phyloP scores from a whole-genome alignment of 192 early-diverging fungal species.

The Kappamyces sp. region DNA sequence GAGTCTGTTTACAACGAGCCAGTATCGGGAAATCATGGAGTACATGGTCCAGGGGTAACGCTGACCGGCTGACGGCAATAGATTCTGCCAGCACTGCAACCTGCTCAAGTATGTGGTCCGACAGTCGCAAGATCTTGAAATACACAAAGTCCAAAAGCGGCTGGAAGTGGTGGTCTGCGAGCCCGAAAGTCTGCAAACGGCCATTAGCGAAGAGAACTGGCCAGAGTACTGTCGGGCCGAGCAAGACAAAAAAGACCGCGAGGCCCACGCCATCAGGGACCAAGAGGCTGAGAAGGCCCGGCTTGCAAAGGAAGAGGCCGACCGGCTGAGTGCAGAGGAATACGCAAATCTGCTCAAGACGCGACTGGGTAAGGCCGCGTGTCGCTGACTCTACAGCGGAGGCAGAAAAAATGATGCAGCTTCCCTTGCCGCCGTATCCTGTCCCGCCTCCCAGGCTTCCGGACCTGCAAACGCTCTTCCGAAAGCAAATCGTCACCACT shows the following conservation, averaged over 20 bases:
- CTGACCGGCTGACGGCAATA: background rate
- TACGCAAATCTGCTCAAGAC: no score
- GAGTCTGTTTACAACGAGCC: background rate
- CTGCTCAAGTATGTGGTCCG: background rate
- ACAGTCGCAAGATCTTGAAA: slow-evolving; percentile 6
- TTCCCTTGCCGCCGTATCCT: slow-evolving; percentile 13
- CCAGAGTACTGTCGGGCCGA: background rate
- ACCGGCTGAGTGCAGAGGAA: background rate
- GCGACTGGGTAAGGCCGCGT: no score
- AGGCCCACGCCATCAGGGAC: background rate
- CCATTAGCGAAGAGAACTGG: slow-evolving; percentile 12
- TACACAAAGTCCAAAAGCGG: background rate
- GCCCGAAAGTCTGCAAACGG: background rate
- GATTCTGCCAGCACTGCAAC: background rate
- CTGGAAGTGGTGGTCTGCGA: background rate
- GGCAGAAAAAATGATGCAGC: background rate
- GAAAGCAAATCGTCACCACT: background rate
- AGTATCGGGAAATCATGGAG: background rate
- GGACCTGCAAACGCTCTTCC: background rate
- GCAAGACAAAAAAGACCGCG: slow-evolving; percentile 4
- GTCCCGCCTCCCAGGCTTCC: background rate
- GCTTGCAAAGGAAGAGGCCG: background rate
- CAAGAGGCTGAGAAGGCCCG: background rate
- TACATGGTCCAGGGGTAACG: slow-evolving; percentile 3
- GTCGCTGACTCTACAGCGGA: background rate